Base-by-base conservation (phyloP, 1,139 yeast species). In the Suhomyces guaymorum region DNA sequence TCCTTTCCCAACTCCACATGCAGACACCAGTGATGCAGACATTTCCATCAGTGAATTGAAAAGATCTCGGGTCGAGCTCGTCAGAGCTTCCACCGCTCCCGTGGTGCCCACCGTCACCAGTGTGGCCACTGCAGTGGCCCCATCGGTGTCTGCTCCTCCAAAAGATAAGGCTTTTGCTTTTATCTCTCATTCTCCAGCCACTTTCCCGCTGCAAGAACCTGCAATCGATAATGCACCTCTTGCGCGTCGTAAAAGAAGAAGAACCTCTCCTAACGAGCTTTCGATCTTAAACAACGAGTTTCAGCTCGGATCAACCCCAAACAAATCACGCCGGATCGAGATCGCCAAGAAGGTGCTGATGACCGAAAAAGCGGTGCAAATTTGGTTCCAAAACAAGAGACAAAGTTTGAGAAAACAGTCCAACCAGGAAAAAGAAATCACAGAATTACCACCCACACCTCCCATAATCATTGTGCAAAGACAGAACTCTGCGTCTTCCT, bases 311-410 rank as follows among this genome's bases (percentile, higher is more conserved):
- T 70, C 80, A 30, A 88, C 95, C 29, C 98, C 97, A 30, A 83
- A 84, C 57, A 83, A 82, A 57, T 63, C 73, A 32, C 73, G 84
- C 52, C 77, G 97, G 48, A 70, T 78, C 30, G 82, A 79, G 45
- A 85, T 92, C 47, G 95, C 97, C 11, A 61, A 66, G 22, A 77
- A 72, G 45, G 95, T 92, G 27, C 79, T 80, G 44, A 92, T 90
- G 97, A 78, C 92, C n/a, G 97, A 89, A 58, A 89, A 89, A 59
- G 95, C 97, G 2, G 95, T 92, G 19, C 97, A 92, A 63, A 88
- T 92, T 46, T 92, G 98, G 98, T 92, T 92, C 63, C 98, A 92
- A 63, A 92, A 92, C 62, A 85, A 81, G 59, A 80, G 98, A 60
- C 98, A 92, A 64, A 76, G 89, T 27, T 63, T 81, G 46, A 78